phyloP scores from a whole-genome alignment of 2,329 filamentous ascomycete species.

The Colletotrichum tropicale region DNA sequence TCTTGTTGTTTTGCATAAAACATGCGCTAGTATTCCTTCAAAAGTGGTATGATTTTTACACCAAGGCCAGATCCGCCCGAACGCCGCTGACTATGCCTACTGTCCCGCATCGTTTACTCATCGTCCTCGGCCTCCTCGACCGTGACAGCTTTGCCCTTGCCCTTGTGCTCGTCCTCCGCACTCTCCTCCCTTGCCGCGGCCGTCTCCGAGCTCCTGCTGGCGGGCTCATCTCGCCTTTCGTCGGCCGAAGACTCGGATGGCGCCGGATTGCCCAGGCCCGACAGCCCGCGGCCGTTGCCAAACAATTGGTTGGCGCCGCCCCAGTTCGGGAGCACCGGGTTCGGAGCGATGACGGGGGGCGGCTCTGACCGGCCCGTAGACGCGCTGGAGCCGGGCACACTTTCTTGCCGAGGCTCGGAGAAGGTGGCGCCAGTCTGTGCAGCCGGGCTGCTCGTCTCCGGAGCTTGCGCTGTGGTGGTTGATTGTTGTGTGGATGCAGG shows the following conservation, averaged over 20 bases:
- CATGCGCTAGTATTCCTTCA: conserved; percentile 14
- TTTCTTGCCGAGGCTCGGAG: not conserved
- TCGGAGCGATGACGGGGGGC: conserved; percentile 49
- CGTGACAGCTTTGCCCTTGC: conserved; percentile 50
- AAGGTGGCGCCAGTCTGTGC: not conserved
- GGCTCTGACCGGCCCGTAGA: conserved; percentile 20
- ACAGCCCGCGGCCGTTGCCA: conserved; percentile 27
- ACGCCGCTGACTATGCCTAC: conserved; percentile 13
- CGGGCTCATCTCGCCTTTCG: conserved; percentile 15
- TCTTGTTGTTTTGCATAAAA: not conserved
- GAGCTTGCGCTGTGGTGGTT: not conserved
- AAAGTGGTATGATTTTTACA: conserved; percentile 20
- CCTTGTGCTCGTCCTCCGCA: conserved; percentile 31
- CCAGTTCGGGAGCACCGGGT: conserved; percentile 55
- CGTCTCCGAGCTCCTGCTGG: not conserved
- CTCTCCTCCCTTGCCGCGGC: conserved; percentile 7
- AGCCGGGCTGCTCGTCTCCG: not conserved
- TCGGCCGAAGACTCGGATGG: conserved; percentile 1
- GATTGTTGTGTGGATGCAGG: not conserved
- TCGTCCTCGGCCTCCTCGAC: conserved; percentile 50
- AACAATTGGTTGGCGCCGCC: conserved; percentile 56
- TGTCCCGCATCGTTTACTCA: conserved; percentile 24
- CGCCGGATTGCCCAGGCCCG: not conserved
- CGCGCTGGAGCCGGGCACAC: not conserved
- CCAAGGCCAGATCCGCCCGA: not conserved